Conservation (phyloP, 148 eudicot genomes). For the Camellia sinensis region DNA sequence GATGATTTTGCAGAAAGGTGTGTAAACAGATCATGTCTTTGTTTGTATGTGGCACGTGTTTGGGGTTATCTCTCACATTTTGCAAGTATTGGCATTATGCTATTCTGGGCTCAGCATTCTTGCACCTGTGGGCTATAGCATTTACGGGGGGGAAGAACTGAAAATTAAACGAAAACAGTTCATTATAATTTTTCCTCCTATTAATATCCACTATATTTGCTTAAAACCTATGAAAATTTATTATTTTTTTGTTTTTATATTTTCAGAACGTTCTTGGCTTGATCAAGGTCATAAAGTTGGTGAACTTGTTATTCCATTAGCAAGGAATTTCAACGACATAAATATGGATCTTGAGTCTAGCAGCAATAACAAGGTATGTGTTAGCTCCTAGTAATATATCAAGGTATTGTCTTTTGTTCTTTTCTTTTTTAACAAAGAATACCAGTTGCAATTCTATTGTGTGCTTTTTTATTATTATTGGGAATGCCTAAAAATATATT, state of each 20-base stretch:
- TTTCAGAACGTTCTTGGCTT: conserved; percentile 83
- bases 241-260: not conserved
- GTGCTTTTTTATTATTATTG: not conserved
- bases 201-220: not conserved
- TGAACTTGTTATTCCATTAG: conserved; percentile 88
- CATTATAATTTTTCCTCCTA: not conserved
- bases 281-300: conserved; percentile 93
- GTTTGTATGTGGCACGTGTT: not conserved
- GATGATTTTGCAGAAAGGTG: conserved; percentile 88
- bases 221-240: not conserved
- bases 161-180: not conserved
- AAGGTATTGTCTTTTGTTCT: not conserved
- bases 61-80: not conserved
- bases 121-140: not conserved
- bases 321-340: conserved; percentile 67
- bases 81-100: not conserved
- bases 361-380: conserved; percentile 46
- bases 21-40: conserved; percentile 10
- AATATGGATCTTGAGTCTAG: conserved; percentile 68
- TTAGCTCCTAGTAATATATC: not conserved
- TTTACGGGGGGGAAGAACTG: not conserved
- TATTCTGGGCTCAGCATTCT: not conserved
- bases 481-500: not conserved
- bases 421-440: not conserved
- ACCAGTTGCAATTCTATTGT: not conserved